These are phyloP conservation scores for Acer saccharum DNA, from an alignment of 345 rosid genomes.

Conservation along the genomic window DNA sequence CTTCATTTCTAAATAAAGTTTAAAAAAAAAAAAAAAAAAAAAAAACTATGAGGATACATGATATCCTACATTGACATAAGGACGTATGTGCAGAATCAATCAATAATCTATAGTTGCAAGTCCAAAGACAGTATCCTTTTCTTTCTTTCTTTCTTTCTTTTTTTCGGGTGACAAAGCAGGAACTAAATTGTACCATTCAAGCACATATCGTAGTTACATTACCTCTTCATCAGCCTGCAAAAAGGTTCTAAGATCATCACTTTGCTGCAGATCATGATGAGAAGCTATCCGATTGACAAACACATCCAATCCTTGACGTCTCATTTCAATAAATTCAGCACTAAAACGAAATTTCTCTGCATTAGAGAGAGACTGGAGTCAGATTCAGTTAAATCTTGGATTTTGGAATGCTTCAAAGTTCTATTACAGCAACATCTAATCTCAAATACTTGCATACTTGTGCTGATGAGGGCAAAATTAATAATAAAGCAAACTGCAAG, in stretches of 20 bases:
- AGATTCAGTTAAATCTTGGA: background rate
- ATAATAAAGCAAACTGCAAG: background rate
- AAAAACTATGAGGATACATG: background rate
- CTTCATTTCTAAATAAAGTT: too few species aligned
- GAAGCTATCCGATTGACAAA: conserved; percentile 92
- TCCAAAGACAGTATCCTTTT: background rate
- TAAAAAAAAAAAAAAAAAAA: too few species aligned
- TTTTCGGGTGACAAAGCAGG: background rate
- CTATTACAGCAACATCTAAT: background rate
- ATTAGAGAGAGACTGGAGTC: conserved; percentile 21
- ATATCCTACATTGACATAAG: conserved; percentile 5
- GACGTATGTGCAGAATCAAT: background rate
- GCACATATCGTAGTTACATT: conserved; percentile 10
- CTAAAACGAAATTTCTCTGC: conserved; percentile 97
- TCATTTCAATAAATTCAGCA: conserved; percentile 97
- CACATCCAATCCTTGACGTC: conserved; percentile 84
- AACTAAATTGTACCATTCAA: background rate
- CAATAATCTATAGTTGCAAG: background rate
- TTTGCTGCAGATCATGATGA: conserved; percentile 82
- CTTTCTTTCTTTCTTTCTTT: background rate
- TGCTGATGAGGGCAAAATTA: background rate
- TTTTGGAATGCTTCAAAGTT: background rate
- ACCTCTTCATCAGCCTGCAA: conserved; percentile 99
- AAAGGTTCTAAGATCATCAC: conserved; percentile 93
- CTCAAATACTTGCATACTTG: background rate